Percentiles rank a stretch among this genome's conserved stretches.
Evolutionary conservation across 2,329 filamentous ascomycete genomes (phyloP).

Genomic region (Allantophomopsis cytisporea): DNA sequence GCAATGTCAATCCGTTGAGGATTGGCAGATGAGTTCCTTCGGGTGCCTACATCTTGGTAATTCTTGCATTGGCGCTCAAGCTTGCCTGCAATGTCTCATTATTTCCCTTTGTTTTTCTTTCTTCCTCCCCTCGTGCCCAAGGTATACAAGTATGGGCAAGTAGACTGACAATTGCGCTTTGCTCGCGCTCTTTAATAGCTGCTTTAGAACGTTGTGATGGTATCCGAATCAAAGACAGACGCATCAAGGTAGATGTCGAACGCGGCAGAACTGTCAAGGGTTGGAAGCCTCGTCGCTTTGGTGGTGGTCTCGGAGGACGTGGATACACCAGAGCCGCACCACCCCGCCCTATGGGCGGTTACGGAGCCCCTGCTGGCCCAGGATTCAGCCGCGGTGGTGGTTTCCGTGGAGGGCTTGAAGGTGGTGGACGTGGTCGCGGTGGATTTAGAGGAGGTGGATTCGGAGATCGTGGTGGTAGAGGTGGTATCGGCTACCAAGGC

Average conservation of each 20-base stretch:
- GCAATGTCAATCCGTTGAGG: slow-evolving; percentile 34
- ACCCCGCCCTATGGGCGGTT: slow-evolving; percentile 51
- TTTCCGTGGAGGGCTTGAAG: slow-evolving; percentile 20
- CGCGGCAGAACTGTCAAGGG: slow-evolving; percentile 86
- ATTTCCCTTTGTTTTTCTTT: slow-evolving; percentile 11
- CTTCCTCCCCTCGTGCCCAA: slow-evolving; percentile 16
- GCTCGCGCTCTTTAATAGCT: slow-evolving; percentile 54
- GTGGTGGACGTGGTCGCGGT: slow-evolving; percentile 31
- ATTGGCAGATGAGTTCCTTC: slow-evolving; percentile 25
- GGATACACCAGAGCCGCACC: slow-evolving; percentile 78
- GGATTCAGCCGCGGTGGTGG: slow-evolving; percentile 22
- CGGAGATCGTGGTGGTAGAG: slow-evolving; percentile 17
- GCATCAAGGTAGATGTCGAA: slow-evolving; percentile 91
- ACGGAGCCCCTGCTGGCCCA: slow-evolving; percentile 33
- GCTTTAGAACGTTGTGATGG: slow-evolving; percentile 79
- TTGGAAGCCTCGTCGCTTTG: slow-evolving; percentile 85
- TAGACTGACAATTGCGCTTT: slow-evolving; percentile 55
- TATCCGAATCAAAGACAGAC: slow-evolving; percentile 82
- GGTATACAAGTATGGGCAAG: slow-evolving; percentile 41
- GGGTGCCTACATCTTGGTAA: slow-evolving; percentile 15
- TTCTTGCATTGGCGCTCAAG: slow-evolving; percentile 14
- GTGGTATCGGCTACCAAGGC: slow-evolving; percentile 18
- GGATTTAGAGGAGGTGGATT: slow-evolving; percentile 24
- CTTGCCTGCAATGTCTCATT: slow-evolving; percentile 12
- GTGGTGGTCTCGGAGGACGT: slow-evolving; percentile 82